Evolutionary conservation across 176 grass and related monocot species (phyloP).

Genomic region (Bolboschoenus planiculmis): DNA sequence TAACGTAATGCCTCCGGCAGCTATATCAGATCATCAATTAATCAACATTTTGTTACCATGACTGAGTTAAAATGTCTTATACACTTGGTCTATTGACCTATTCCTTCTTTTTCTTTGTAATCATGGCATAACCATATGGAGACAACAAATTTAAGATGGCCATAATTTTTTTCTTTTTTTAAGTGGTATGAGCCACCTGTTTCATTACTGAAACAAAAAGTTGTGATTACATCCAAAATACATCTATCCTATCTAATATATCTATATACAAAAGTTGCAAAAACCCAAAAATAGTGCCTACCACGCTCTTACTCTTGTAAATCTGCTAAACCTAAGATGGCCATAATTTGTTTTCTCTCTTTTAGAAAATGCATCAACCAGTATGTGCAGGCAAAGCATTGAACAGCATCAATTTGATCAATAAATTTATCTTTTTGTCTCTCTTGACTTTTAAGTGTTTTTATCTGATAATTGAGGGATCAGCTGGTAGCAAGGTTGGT

Average conservation of each 20-base stretch:
- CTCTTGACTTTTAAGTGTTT: background rate
- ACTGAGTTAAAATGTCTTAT: background rate
- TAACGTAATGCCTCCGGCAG: background rate
- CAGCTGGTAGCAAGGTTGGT: background rate
- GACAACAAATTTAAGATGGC: background rate
- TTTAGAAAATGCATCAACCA: background rate
- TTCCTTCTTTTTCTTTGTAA: background rate
- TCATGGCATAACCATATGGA: background rate
- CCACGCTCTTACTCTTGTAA: too few species aligned
- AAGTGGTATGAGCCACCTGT: too few species aligned
- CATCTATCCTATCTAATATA: too few species aligned
- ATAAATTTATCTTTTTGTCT: background rate
- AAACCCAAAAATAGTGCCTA: too few species aligned
- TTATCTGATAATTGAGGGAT: background rate
- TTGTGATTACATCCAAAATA: too few species aligned
- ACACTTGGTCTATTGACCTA: background rate
- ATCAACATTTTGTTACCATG: background rate
- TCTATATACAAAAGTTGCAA: too few species aligned
- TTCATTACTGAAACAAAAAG: too few species aligned
- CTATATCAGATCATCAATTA: too few species aligned
- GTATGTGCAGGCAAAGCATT: background rate
- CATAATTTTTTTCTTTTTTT: too few species aligned
- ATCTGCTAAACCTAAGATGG: background rate
- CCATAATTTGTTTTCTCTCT: background rate
- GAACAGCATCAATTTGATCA: background rate